Evolutionary conservation across 495 filamentous ascomycete species (phyloP).

Genomic region (Xylaria cubensis): DNA sequence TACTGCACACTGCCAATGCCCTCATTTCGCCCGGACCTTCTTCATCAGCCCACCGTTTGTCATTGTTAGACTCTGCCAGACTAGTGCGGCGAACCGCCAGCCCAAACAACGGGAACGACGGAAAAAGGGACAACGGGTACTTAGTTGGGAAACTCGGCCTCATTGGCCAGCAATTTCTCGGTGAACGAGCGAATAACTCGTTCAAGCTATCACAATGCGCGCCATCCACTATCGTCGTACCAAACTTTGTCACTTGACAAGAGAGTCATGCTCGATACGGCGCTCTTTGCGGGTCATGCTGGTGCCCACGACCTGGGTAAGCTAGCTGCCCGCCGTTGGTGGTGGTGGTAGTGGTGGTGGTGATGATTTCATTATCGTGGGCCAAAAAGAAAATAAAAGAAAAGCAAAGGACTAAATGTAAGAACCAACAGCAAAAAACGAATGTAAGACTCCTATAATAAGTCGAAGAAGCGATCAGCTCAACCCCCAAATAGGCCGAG

Average conservation of each 20-base stretch:
- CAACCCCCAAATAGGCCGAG: neutral
- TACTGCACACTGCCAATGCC: constrained; percentile 18
- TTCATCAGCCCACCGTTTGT: constrained; percentile 16
- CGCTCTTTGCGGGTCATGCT: neutral
- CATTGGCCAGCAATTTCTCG: constrained; percentile 12
- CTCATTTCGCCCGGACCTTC: constrained; percentile 9
- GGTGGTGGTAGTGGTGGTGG: neutral
- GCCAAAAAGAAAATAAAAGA: neutral
- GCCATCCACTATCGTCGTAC: constrained; percentile 15
- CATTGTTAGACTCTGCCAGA: neutral
- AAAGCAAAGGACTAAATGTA: neutral
- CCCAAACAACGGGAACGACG: neutral
- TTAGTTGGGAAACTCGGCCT: neutral
- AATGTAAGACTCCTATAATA: constrained; percentile 5
- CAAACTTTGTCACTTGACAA: constrained; percentile 21
- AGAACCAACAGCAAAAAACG: constrained; percentile 10
- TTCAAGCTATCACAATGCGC: constrained; percentile 9
- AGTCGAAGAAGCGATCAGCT: neutral
- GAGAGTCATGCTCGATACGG: constrained; percentile 3
- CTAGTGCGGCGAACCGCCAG: neutral
- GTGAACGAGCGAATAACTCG: constrained; percentile 22
- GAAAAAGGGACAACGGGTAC: neutral
- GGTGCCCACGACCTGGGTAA: neutral
- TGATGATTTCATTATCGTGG: neutral
- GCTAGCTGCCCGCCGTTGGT: neutral